Evolutionary conservation across 106 monocot genomes (phyloP).

Genomic region (Cymbidium sinense): DNA sequence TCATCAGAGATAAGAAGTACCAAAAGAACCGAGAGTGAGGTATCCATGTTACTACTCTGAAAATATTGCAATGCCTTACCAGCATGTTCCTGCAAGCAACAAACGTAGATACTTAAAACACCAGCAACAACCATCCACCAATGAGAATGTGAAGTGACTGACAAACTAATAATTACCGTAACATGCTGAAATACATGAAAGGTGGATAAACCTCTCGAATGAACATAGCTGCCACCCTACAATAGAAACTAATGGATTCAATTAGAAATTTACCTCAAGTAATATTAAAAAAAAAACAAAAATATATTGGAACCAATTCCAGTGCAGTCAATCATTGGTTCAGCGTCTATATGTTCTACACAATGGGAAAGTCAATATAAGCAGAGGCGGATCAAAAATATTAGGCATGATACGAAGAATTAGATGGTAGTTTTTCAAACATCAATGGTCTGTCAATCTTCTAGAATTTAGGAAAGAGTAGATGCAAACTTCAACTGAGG

Average conservation of each 20-base stretch:
- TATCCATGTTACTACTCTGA: conserved; percentile 36
- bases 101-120: conserved; percentile 4
- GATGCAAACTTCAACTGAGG: background rate
- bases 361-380: background rate
- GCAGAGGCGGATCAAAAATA: background rate
- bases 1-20: conserved; percentile 24
- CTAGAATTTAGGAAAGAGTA: background rate
- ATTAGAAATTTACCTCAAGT: background rate
- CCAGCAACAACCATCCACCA: background rate
- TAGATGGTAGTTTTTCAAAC: background rate
- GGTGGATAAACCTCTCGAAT: conserved; percentile 66
- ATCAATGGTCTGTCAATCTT: background rate
- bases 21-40: conserved; percentile 58
- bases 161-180: conserved; percentile 41
- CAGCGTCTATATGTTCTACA: background rate
- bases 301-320: background rate
- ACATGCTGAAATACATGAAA: conserved; percentile 71
- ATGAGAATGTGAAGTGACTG: background rate
- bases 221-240: conserved; percentile 72
- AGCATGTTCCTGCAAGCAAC: conserved; percentile 64
- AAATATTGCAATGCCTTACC: conserved; percentile 83
- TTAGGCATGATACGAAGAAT: background rate
- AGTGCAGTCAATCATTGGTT: background rate
- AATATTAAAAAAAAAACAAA: background rate
- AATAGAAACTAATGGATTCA: conserved; percentile 6